Conservation (phyloP, 2,329 filamentous ascomycete genomes). For the Teratosphaeria destructans region DNA sequence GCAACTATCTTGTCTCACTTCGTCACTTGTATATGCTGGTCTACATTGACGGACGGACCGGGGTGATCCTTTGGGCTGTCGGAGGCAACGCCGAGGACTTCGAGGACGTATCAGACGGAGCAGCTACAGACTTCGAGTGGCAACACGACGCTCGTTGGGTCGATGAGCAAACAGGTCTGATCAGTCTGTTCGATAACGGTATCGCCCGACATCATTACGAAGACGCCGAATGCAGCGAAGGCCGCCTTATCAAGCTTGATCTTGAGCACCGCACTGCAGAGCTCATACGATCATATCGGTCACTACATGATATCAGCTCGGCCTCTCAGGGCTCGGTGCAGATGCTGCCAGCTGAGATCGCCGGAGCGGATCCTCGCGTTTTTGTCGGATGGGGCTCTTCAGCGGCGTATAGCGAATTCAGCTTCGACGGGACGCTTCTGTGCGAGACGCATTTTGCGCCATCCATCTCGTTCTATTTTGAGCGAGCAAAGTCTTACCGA, state of each 20-base stretch:
- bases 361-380: constrained; percentile 32
- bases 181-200: constrained; percentile 40
- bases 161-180: constrained; percentile 21
- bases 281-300: constrained; percentile 35
- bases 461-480: constrained; percentile 17
- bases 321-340: constrained; percentile 45
- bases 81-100: constrained; percentile 39
- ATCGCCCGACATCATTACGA: constrained; percentile 33
- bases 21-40: constrained; percentile 34
- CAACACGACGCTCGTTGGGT: constrained; percentile 44
- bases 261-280: constrained; percentile 32
- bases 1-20: constrained; percentile 40
- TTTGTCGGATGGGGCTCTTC: constrained; percentile 49
- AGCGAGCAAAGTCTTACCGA: constrained; percentile 28
- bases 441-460: constrained; percentile 35
- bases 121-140: constrained; percentile 39
- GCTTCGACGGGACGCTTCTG: constrained; percentile 29
- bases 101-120: constrained; percentile 31
- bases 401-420: constrained; percentile 40
- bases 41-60: constrained; percentile 34
- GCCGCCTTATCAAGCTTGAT: constrained; percentile 31
- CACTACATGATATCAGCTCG: constrained; percentile 30
- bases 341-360: constrained; percentile 29
- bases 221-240: constrained; percentile 27
- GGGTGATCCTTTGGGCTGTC: constrained; percentile 41